Conservation (phyloP, 176 grass and related monocot genomes). For the maize (Zea mays) region Zm-B73-REFERENCE-NAM-5.0 NC_050099.1:183437501-183438000, state of each 20-base stretch:
- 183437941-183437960: neutral
- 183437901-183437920: neutral
- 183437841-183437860: neutral
- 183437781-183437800: neutral
- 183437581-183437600: neutral
- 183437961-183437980: constrained; percentile 8
- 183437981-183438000: constrained; percentile 19
- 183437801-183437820: neutral
- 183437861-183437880: neutral
- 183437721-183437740: neutral
- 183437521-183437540: neutral
- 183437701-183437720: neutral
- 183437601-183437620: neutral
- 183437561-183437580: neutral
- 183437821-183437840: constrained; percentile 1
- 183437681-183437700: neutral
- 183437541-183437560: neutral
- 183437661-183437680: neutral
- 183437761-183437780: neutral
- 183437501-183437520: neutral
- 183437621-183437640: neutral
- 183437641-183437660: constrained; percentile 7
- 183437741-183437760: neutral
- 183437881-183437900: neutral
- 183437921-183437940: neutral